These are phyloP conservation scores for Exophiala phaeomuriformis DNA, from an alignment of 2,329 filamentous ascomycete species.

Conservation along the genomic window DNA sequence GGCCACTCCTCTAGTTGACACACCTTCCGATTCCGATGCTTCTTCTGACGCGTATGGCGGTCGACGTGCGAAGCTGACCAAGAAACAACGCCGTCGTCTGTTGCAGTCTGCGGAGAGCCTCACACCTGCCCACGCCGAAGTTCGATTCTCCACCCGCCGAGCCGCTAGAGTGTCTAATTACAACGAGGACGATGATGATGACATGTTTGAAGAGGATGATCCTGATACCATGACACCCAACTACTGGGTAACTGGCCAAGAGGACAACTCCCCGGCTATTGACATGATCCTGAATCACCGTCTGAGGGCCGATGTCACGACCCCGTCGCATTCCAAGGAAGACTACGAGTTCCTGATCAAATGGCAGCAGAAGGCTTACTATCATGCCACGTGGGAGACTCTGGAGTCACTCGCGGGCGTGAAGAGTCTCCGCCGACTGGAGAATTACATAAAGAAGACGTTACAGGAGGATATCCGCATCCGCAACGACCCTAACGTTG, in stretches of 20 bases:
- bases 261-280: conserved; percentile 76
- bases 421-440: conserved; percentile 78
- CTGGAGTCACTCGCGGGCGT: conserved; percentile 66
- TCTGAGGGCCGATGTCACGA: conserved; percentile 57
- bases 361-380: conserved; percentile 92
- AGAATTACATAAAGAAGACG: conserved; percentile 87
- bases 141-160: conserved; percentile 84
- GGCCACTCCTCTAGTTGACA: conserved; percentile 40
- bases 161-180: conserved; percentile 62
- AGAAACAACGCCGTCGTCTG: conserved; percentile 68
- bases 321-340: conserved; percentile 45
- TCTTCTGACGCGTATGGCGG: conserved; percentile 69
- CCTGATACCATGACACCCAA: conserved; percentile 58
- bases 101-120: conserved; percentile 58
- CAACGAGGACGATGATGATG: conserved; percentile 58
- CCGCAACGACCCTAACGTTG: conserved; percentile 63
- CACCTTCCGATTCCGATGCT: conserved; percentile 56
- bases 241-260: conserved; percentile 62
- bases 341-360: conserved; percentile 92
- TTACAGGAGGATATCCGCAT: conserved; percentile 74
- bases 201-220: conserved; percentile 49
- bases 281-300: conserved; percentile 87
- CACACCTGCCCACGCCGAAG: conserved; percentile 63
- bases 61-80: conserved; percentile 61
- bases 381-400: conserved; percentile 92